Conservation (phyloP, 768 basidiomycete genomes). For the Lactarius tabidus region DNA sequence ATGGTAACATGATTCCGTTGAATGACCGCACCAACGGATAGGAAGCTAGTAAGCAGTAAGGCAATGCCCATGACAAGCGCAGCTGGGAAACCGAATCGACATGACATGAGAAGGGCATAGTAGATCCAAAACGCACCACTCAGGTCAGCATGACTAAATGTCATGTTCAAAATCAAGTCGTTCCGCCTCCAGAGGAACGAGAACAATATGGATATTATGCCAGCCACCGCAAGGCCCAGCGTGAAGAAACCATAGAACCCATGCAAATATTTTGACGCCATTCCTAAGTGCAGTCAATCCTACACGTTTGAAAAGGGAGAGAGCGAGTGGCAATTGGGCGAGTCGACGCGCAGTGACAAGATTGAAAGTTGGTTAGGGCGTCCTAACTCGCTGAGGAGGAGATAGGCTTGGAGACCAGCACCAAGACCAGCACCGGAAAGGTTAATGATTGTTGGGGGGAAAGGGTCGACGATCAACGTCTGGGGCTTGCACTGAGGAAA, state of each 20-base stretch:
- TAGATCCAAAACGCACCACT: constrained; percentile 43
- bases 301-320: not conserved
- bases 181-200: constrained; percentile 69
- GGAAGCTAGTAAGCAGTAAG: constrained; percentile 59
- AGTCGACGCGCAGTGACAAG: not conserved
- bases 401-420: constrained; percentile 15
- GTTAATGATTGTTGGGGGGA: constrained; percentile 6
- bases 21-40: constrained; percentile 68
- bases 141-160: constrained; percentile 54
- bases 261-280: constrained; percentile 72
- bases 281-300: constrained; percentile 31
- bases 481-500: constrained; percentile 27
- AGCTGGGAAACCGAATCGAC: constrained; percentile 39
- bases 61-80: constrained; percentile 66
- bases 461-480: constrained; percentile 23
- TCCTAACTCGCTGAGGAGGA: constrained; percentile 1
- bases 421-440: constrained; percentile 14
- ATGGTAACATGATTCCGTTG: constrained; percentile 64
- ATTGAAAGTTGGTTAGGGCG: not conserved
- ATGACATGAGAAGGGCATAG: not conserved
- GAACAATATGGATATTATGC: constrained; percentile 57
- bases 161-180: constrained; percentile 70
- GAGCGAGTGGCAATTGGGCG: not conserved
- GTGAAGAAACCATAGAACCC: constrained; percentile 71
- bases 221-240: constrained; percentile 65